These are phyloP conservation scores for Pyricularia sp. DNA, from an alignment of 2,329 filamentous ascomycete genomes.

Conservation along the genomic window DNA sequence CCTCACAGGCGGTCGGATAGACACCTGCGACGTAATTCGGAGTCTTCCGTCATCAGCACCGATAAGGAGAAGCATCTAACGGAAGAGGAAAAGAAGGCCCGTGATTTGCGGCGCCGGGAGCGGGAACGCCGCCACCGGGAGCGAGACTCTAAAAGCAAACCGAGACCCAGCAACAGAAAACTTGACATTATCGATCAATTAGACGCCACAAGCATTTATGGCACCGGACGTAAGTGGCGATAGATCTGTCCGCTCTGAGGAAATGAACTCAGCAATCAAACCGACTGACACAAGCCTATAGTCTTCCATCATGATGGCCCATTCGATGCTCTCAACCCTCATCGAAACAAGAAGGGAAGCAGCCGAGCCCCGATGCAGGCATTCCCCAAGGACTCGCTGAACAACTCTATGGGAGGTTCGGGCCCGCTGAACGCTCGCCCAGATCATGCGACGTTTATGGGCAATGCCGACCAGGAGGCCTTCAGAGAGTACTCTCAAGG, in stretches of 20 bases:
- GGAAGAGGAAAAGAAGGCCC: conserved; percentile 42
- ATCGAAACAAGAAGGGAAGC: conserved; percentile 76
- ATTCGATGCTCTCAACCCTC: conserved; percentile 90
- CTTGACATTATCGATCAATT: conserved; percentile 93
- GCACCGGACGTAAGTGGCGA: conserved; percentile 61
- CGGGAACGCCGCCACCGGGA: conserved; percentile 38
- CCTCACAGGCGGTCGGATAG: conserved; percentile 19
- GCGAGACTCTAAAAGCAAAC: conserved; percentile 37
- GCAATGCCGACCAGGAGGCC: conserved; percentile 65
- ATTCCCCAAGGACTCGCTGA: conserved; percentile 82
- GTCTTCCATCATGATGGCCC: conserved; percentile 97
- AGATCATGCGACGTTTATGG: conserved; percentile 81
- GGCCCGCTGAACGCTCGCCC: conserved; percentile 72
- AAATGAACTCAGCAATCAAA: neutral
- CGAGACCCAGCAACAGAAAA: conserved; percentile 33
- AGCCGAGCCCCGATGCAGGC: conserved; percentile 88
- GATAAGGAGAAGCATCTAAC: conserved; percentile 46
- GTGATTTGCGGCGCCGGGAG: conserved; percentile 37
- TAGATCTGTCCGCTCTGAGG: neutral
- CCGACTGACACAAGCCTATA: conserved; percentile 20
- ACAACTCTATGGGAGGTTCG: conserved; percentile 80
- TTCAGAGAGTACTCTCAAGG: conserved; percentile 53
- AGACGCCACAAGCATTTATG: conserved; percentile 92
- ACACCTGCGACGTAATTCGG: conserved; percentile 61
- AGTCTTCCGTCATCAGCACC: conserved; percentile 52